Conservation (phyloP, 208 protist species). For the Tritrichomonas musculus region DNA sequence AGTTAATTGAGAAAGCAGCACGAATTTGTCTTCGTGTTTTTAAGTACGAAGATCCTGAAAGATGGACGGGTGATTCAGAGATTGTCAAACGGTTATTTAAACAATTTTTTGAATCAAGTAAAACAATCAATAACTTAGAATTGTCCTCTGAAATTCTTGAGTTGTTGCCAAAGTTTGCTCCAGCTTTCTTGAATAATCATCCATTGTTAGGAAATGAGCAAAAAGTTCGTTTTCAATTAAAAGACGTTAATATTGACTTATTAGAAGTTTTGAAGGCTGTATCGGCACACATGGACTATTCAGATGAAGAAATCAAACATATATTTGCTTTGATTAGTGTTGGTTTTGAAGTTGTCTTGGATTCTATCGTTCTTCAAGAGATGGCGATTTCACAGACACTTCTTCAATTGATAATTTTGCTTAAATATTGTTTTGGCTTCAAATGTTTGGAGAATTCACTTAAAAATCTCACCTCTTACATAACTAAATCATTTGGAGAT, state of each 20-base stretch:
- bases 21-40: background rate
- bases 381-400: background rate
- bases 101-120: background rate
- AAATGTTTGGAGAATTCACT: background rate
- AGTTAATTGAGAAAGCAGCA: background rate
- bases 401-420: background rate
- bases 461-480: background rate
- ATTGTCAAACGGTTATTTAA: background rate
- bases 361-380: background rate
- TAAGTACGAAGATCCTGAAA: background rate
- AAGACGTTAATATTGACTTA: background rate
- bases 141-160: background rate
- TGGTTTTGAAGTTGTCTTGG: background rate
- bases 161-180: background rate
- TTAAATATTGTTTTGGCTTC: background rate
- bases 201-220: background rate
- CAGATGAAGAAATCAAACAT: background rate
- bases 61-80: background rate
- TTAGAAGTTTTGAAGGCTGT: background rate
- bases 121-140: background rate
- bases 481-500: background rate
- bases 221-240: background rate
- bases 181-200: background rate
- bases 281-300: background rate
- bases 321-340: background rate